Conservation (phyloP, 306 rosid species). For the Lotus japonicus region DNA sequence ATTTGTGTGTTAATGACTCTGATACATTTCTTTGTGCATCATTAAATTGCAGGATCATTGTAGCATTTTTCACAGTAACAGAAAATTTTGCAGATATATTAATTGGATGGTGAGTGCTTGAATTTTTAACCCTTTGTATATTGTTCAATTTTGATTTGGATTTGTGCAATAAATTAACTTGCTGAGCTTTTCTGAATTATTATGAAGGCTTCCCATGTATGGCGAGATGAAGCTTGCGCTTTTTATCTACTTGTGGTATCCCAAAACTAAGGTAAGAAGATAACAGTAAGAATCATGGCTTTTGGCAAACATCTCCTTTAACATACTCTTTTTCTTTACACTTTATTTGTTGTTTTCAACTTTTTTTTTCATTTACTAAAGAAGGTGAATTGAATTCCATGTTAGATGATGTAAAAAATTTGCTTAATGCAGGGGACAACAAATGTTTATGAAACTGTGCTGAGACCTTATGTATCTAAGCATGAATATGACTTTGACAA, state of each 20-base stretch:
- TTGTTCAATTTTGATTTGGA: not conserved
- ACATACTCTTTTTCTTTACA: not conserved
- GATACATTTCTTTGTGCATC: not conserved
- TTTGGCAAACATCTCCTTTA: not conserved
- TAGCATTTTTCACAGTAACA: constrained; percentile 61
- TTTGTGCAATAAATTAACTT: not conserved
- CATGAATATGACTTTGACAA: constrained; percentile 65
- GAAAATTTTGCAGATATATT: constrained; percentile 58
- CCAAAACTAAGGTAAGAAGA: constrained; percentile 66
- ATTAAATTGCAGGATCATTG: constrained; percentile 61
- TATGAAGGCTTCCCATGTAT: constrained; percentile 78
- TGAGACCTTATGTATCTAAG: constrained; percentile 61
- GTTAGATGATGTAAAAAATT: not conserved
- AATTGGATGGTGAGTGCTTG: constrained; percentile 53
- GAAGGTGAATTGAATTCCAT: constrained; percentile 7
- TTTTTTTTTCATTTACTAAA: not conserved
- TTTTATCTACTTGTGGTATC: constrained; percentile 86
- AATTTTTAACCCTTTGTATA: not conserved
- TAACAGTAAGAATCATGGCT: not conserved
- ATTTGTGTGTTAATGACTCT: not conserved
- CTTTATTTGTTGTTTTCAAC: too few species aligned
- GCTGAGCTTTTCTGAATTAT: constrained; percentile 26
- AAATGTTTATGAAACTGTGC: constrained; percentile 48
- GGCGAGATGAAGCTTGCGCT: constrained; percentile 84
- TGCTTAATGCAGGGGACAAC: constrained; percentile 55